Evolutionary conservation across 345 rosid genomes (phyloP).

Genomic region (Physaria fendleri): DNA sequence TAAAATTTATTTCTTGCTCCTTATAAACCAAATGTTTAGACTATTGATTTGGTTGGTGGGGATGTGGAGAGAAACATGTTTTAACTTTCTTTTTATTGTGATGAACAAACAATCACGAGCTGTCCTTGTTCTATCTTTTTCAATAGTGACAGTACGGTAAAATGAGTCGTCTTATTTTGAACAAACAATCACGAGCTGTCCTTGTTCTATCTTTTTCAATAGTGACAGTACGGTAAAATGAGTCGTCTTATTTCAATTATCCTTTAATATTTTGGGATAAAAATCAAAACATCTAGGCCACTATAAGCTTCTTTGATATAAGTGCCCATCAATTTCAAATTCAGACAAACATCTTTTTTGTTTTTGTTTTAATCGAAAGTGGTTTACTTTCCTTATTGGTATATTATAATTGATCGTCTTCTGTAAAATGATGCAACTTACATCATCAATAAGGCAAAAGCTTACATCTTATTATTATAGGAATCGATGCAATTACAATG

Average conservation of each 20-base stretch:
- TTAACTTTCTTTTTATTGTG: too few species aligned
- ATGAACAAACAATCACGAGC: constrained; percentile 28
- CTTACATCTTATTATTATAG: background rate
- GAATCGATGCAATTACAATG: constrained; percentile 36
- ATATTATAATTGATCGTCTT: too few species aligned
- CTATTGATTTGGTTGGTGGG: too few species aligned
- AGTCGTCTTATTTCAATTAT: constrained; percentile 12
- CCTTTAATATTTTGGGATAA: too few species aligned
- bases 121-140: constrained; percentile 24
- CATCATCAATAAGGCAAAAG: constrained; percentile 5
- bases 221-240: constrained; percentile 31
- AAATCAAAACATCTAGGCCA: too few species aligned
- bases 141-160: constrained; percentile 30
- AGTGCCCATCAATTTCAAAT: constrained; percentile 14
- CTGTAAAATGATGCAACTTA: too few species aligned
- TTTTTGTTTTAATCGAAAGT: constrained; percentile 14
- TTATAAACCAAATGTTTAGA: too few species aligned
- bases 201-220: constrained; percentile 24
- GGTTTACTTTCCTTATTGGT: background rate
- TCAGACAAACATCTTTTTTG: too few species aligned
- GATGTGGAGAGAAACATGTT: too few species aligned
- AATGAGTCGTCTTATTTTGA: background rate
- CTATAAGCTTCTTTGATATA: too few species aligned
- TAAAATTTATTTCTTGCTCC: too few species aligned
- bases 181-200: constrained; percentile 29